These are phyloP conservation scores for Phytophthora niederhauseri DNA, from an alignment of 352 stramenopile species.

Conservation along the genomic window DNA sequence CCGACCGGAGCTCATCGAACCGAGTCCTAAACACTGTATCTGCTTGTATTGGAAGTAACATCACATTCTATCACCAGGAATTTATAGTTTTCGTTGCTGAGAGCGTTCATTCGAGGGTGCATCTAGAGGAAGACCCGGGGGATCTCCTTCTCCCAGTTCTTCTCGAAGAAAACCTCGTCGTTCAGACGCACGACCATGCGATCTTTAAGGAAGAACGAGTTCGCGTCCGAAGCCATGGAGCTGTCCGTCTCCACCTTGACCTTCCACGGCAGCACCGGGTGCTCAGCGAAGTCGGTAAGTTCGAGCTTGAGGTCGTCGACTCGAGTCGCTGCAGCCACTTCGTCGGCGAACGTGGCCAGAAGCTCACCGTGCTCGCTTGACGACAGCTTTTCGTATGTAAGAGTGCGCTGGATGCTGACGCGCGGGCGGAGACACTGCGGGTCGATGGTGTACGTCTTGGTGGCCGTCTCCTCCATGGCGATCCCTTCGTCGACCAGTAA, in stretches of 20 bases:
- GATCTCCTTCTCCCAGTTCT: slow-evolving; percentile 46
- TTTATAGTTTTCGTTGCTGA: too few relatives aligned
- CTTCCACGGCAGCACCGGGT: slow-evolving; percentile 41
- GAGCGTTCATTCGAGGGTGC: too few relatives aligned
- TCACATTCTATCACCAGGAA: too few relatives aligned
- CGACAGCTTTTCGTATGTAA: slow-evolving; percentile 52
- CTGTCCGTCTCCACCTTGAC: slow-evolving; percentile 49
- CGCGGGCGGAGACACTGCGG: slow-evolving; percentile 34
- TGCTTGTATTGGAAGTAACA: too few relatives aligned
- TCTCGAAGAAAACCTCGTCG: slow-evolving; percentile 45
- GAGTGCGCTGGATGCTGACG: slow-evolving; percentile 42
- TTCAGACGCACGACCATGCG: slow-evolving; percentile 43
- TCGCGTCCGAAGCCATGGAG: slow-evolving; percentile 46
- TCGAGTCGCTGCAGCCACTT: slow-evolving; percentile 25
- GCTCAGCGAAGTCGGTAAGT: slow-evolving; percentile 37
- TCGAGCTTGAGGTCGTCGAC: slow-evolving; percentile 25
- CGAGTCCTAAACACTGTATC: too few relatives aligned
- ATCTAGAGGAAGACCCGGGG: slow-evolving; percentile 38
- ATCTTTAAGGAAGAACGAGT: slow-evolving; percentile 43
- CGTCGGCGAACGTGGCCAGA: slow-evolving; percentile 21
- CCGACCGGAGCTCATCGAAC: background rate
- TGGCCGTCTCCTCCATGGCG: slow-evolving; percentile 48
- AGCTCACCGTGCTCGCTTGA: slow-evolving; percentile 18
- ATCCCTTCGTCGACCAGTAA: slow-evolving; percentile 57
- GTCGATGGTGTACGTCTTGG: slow-evolving; percentile 54